phyloP scores from a whole-genome alignment of 371 early-diverging fungal genomes.

The Apophysomyces trapeziformis region DNA sequence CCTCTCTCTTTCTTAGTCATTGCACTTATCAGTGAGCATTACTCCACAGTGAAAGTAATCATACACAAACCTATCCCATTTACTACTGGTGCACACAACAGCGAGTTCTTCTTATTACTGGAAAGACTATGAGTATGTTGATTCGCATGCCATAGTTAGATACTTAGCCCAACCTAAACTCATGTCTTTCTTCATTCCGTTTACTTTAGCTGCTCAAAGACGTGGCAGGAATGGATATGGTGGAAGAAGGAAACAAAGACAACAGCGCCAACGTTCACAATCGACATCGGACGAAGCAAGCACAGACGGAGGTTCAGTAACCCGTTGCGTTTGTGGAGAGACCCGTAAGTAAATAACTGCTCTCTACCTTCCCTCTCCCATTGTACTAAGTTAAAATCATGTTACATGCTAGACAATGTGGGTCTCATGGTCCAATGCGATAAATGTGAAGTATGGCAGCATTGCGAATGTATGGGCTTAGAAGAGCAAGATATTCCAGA shows the following conservation, averaged over 20 bases:
- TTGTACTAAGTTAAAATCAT: not conserved
- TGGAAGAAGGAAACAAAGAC: conserved; percentile 22
- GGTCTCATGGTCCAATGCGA: conserved; percentile 91
- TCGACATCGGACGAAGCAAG: conserved; percentile 40
- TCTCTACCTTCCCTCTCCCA: not conserved
- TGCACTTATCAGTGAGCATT: too few species aligned
- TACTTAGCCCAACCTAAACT: too few species aligned
- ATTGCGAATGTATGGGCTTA: conserved; percentile 82
- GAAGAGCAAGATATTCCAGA: conserved; percentile 74
- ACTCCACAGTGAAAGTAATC: too few species aligned
- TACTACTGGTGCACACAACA: too few species aligned
- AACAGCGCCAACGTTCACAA: conserved; percentile 28
- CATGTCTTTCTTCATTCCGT: too few species aligned
- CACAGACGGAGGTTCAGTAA: conserved; percentile 66
- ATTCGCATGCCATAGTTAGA: too few species aligned
- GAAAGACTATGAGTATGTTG: too few species aligned
- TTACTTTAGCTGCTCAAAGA: conserved; percentile 28
- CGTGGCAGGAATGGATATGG: conserved; percentile 32
- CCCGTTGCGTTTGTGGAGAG: conserved; percentile 77
- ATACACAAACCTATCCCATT: too few species aligned
- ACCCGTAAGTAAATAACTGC: conserved; percentile 53
- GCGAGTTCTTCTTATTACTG: too few species aligned
- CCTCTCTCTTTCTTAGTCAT: not conserved
- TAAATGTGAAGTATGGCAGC: conserved; percentile 88
- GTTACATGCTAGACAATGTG: conserved; percentile 36